phyloP scores from a whole-genome alignment of 139 green algal genomes.

The Diplosphaera chodatii region DNA sequence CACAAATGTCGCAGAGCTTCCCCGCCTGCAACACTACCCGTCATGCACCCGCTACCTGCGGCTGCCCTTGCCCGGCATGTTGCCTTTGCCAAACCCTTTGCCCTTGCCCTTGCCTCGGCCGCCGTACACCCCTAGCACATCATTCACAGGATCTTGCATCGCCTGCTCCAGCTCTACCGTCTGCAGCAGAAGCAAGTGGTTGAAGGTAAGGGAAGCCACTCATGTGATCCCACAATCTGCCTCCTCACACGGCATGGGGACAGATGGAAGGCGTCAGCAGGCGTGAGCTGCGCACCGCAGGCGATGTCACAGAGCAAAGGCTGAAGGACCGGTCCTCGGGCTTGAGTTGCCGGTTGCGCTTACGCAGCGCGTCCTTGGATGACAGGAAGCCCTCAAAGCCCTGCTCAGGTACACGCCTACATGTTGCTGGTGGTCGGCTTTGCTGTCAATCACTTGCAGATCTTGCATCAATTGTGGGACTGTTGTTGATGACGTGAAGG shows the following conservation, averaged over 20 bases:
- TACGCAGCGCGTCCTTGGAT: conserved; percentile 55
- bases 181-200: not conserved
- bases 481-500: too few species aligned
- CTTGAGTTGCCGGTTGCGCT: conserved; percentile 47
- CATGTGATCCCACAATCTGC: not conserved
- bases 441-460: too few species aligned
- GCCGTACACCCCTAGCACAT: not conserved
- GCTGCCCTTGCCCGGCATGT: not conserved
- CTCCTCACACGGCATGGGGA: not conserved
- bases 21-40: too few species aligned
- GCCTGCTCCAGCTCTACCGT: not conserved
- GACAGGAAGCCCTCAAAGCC: conserved; percentile 72
- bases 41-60: not conserved
- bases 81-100: not conserved
- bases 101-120: not conserved
- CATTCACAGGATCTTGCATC: not conserved
- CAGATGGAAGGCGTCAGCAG: too few species aligned
- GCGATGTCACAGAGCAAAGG: conserved; percentile 59
- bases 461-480: too few species aligned
- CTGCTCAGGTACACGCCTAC: conserved; percentile 25
- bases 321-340: conserved; percentile 66
- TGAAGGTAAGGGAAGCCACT: not conserved
- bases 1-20: too few species aligned
- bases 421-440: too few species aligned
- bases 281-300: conserved; percentile 32